These are phyloP conservation scores for Geranomyces variabilis DNA, from an alignment of 192 early-diverging fungal species.

Conservation along the genomic window DNA sequence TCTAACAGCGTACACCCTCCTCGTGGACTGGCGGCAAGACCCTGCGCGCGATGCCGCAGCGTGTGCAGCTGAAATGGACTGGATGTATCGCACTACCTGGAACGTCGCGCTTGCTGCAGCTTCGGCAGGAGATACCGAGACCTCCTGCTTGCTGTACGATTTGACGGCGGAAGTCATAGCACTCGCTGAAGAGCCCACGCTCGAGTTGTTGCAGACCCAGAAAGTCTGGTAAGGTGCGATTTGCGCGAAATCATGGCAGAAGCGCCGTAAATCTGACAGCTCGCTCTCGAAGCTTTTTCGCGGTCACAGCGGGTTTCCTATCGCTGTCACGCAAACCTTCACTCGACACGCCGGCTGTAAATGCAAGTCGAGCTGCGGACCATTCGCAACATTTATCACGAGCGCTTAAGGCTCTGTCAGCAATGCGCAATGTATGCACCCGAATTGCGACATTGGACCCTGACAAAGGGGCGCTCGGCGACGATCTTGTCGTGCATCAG, in stretches of 20 bases:
- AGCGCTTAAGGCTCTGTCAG: constrained; percentile 10
- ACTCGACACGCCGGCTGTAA: not conserved
- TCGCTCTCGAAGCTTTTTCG: constrained; percentile 10
- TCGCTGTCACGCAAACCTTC: constrained; percentile 11
- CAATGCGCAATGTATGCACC: constrained; percentile 12
- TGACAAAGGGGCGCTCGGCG: not conserved
- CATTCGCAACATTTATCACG: constrained; percentile 12
- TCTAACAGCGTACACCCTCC: not conserved
- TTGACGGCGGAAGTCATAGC: constrained; percentile 23
- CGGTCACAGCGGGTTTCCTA: constrained; percentile 17
- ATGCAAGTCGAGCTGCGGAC: no score
- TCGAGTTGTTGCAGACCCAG: constrained; percentile 13
- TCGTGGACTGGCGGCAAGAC: constrained; percentile 3
- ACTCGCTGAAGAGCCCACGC: constrained; percentile 15
- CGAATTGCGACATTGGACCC: constrained; percentile 3
- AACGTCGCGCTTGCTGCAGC: constrained; percentile 25
- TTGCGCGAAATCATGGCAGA: no score
- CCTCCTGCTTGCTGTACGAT: constrained; percentile 13
- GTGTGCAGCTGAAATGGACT: constrained; percentile 20
- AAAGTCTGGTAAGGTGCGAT: constrained; percentile 31
- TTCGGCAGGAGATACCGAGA: constrained; percentile 10
- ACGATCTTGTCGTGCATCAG: constrained; percentile 28
- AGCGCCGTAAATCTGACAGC: not conserved
- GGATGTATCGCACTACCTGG: constrained; percentile 30
- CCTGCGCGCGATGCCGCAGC: not conserved